These are phyloP conservation scores for Boletus speciosus DNA, from an alignment of 768 basidiomycete genomes.

Conservation along the genomic window DNA sequence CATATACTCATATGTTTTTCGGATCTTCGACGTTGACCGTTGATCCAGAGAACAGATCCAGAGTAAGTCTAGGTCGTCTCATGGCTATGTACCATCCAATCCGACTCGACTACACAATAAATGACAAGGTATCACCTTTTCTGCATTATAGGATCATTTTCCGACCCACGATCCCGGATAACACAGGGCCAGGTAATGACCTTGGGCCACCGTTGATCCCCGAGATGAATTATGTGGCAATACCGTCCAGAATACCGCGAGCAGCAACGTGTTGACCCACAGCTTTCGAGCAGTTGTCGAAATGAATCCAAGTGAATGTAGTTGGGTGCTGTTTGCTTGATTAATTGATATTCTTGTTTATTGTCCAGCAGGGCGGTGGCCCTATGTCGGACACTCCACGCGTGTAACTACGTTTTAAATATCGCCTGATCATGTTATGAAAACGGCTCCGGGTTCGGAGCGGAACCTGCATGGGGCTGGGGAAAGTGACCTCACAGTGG, in stretches of 20 bases:
- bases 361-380: too few relatives aligned
- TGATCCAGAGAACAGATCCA: not conserved
- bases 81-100: not conserved
- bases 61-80: not conserved
- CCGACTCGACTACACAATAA: too few relatives aligned
- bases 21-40: not conserved
- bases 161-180: slow-evolving; percentile 25
- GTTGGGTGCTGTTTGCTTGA: too few relatives aligned
- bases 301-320: not conserved
- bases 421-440: too few relatives aligned
- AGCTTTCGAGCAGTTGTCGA: too few relatives aligned
- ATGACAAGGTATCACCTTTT: not conserved
- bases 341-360: too few relatives aligned
- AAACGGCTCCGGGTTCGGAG: too few relatives aligned
- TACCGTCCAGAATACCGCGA: slow-evolving; percentile 87
- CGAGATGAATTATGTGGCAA: slow-evolving; percentile 88
- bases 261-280: too few relatives aligned
- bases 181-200: slow-evolving; percentile 68
- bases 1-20: not conserved
- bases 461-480: too few relatives aligned
- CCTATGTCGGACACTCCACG: too few relatives aligned
- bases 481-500: too few relatives aligned
- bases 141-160: not conserved
- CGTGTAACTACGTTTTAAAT: too few relatives aligned
- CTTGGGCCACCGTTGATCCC: slow-evolving; percentile 76